Conservation (phyloP, 306 rosid genomes). For the Vachellia collinsii region DNA sequence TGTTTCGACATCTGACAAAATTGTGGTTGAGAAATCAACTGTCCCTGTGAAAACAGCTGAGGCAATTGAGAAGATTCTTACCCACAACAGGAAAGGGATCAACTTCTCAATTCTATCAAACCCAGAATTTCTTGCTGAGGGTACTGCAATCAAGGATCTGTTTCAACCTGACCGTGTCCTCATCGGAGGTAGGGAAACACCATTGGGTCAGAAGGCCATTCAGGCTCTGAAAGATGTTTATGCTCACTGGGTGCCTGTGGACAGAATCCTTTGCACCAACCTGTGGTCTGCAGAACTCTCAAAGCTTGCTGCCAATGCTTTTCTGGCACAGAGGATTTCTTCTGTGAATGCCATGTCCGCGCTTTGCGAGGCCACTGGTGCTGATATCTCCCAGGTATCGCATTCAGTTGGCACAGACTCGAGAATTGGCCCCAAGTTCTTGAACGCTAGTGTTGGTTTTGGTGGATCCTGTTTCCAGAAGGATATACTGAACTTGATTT, state of each 20-base stretch:
- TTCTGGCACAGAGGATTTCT: conserved; percentile 91
- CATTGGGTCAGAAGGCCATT: conserved; percentile 79
- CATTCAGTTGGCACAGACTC: conserved; percentile 86
- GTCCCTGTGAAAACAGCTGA: conserved; percentile 96
- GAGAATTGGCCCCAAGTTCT: conserved; percentile 83
- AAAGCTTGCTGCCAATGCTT: conserved; percentile 95
- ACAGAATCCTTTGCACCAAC: conserved; percentile 76
- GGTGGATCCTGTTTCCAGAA: conserved; percentile 98
- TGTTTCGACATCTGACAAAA: conserved; percentile 82
- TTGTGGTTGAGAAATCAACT: conserved; percentile 90
- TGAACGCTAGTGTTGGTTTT: conserved; percentile 91
- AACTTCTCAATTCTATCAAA: conserved; percentile 86
- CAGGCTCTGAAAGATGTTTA: conserved; percentile 69
- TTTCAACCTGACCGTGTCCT: conserved; percentile 79
- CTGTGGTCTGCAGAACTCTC: conserved; percentile 97
- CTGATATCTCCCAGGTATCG: conserved; percentile 80
- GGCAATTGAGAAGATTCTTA: conserved; percentile 87
- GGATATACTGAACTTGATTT: conserved; percentile 86
- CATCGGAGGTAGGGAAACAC: conserved; percentile 94
- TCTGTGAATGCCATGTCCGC: conserved; percentile 96
- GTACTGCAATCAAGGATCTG: conserved; percentile 78
- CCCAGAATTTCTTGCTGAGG: conserved; percentile 96
- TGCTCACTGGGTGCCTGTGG: conserved; percentile 84
- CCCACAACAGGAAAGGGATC: conserved; percentile 89
- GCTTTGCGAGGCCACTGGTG: conserved; percentile 93